These are phyloP conservation scores for Pelargonium citronellum DNA, from an alignment of 441 rosid genomes.

Conservation along the genomic window DNA sequence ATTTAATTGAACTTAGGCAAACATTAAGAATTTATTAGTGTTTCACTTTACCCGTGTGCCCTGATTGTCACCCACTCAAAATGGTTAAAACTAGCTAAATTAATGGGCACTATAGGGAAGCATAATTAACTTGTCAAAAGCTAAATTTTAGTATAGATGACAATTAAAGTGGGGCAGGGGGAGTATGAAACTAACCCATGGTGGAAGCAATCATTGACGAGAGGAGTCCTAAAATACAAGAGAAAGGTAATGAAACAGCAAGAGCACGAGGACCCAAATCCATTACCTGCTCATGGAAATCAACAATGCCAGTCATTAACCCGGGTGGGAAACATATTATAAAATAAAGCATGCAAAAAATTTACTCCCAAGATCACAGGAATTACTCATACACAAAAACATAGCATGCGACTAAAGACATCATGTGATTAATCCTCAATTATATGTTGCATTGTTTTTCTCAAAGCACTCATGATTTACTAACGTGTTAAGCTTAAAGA, in stretches of 20 bases:
- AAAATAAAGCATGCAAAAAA: background rate
- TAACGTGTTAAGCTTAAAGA: background rate
- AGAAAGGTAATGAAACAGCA: constrained; percentile 36
- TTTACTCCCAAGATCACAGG: too few species aligned
- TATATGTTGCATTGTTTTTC: background rate
- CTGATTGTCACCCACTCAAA: too few species aligned
- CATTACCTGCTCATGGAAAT: constrained; percentile 28
- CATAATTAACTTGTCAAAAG: too few species aligned
- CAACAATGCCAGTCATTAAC: constrained; percentile 7
- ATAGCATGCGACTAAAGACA: too few species aligned
- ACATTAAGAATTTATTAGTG: too few species aligned
- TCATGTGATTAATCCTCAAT: too few species aligned
- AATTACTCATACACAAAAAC: too few species aligned
- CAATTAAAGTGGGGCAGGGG: background rate
- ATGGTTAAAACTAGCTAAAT: too few species aligned
- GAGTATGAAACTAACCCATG: constrained; percentile 30
- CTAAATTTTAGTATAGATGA: too few species aligned
- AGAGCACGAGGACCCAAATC: constrained; percentile 38
- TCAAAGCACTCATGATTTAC: background rate
- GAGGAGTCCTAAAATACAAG: constrained; percentile 37
- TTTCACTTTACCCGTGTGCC: too few species aligned
- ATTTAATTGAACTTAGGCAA: too few species aligned
- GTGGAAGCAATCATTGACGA: constrained; percentile 37
- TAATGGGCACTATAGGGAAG: too few species aligned
- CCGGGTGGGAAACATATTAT: background rate